Evolutionary conservation across 306 rosid species (phyloP), one percentile per base, ranked within the genome.

Genomic region (Astragalus membranaceus): DNA sequence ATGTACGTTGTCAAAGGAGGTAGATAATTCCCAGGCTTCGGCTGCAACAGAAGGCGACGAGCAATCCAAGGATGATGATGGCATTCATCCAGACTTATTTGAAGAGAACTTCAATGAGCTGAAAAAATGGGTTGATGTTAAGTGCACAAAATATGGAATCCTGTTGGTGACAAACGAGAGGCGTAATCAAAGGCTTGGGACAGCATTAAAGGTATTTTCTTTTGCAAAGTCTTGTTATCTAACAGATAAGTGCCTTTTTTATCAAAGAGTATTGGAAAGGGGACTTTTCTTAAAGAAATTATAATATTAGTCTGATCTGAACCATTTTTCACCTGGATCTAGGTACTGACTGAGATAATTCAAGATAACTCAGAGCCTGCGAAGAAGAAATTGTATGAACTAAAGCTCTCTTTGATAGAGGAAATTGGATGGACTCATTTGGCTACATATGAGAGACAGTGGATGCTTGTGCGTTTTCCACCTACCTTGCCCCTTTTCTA

Each of bases 401-500:
- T 90, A 51, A 94, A 84, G 79, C 83, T 94, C 30, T 81, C 87
- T 52, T 79, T 94, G 88, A 87, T 90, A 12, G 87, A 94, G 64
- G 96, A 88, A 71, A 85, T 94, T 4, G 95, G 96, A 17, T 94
- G 98, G 98, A 53, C 73, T 58, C 97, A 94, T 81, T 69, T 89
- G 80, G 82, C 76, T 41, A 63, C 78, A 17, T 82, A 87, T 29
- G 98, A 90, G 84, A 84, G 81, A 64, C 82, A 88, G 60, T 90
- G 96, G 97, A 85, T 90, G 96, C 82, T 87, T 20, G 92, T 87
- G 63, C 96, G 96, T 49, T 94, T 94, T 36, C 98, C 98, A 9
- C 69, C 87, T 20, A 77, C 64, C 75, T 83, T 90, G 74, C 97
- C 98, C 53, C 88, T 79, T 46, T 94, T 94, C 60, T 94, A 81